Conservation (phyloP, 805 yeast genomes). For the Yarrowia keelungensis region DNA sequence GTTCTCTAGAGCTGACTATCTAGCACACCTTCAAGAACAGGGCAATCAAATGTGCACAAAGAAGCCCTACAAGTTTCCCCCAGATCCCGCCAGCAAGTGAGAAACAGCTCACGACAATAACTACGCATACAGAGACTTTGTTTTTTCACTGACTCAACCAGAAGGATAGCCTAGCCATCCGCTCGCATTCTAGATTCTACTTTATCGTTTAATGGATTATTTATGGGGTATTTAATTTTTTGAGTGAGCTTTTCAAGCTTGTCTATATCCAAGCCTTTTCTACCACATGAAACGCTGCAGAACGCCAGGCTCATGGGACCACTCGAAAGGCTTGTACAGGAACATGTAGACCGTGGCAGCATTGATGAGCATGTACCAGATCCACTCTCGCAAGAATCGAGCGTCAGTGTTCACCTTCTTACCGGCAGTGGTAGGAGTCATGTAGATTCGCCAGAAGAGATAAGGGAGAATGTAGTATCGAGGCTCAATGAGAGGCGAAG, state of each 20-base stretch:
- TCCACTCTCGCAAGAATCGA: constrained; percentile 61
- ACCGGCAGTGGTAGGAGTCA: constrained; percentile 52
- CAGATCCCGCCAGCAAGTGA: neutral
- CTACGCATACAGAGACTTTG: too few species aligned
- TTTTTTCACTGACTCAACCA: too few species aligned
- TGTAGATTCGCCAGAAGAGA: constrained; percentile 64
- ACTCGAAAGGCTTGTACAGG: constrained; percentile 64
- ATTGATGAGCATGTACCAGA: constrained; percentile 68
- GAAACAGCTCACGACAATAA: neutral
- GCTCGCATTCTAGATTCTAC: too few species aligned
- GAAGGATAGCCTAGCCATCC: too few species aligned
- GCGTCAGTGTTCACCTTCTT: constrained; percentile 44
- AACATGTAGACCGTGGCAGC: constrained; percentile 62
- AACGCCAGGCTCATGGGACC: constrained; percentile 66
- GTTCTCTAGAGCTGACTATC: constrained; percentile 10
- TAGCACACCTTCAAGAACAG: constrained; percentile 4
- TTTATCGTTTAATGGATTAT: constrained; percentile 8
- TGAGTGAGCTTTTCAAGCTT: too few species aligned
- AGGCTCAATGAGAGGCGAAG: constrained; percentile 94
- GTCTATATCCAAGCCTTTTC: too few species aligned
- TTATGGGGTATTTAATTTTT: neutral
- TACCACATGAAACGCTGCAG: constrained; percentile 90
- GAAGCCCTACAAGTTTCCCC: constrained; percentile 14
- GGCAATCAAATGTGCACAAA: constrained; percentile 23
- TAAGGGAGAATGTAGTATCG: constrained; percentile 88